phyloP scores from a whole-genome alignment of 495 filamentous ascomycete genomes.

The Bathelium albidoporum region DNA sequence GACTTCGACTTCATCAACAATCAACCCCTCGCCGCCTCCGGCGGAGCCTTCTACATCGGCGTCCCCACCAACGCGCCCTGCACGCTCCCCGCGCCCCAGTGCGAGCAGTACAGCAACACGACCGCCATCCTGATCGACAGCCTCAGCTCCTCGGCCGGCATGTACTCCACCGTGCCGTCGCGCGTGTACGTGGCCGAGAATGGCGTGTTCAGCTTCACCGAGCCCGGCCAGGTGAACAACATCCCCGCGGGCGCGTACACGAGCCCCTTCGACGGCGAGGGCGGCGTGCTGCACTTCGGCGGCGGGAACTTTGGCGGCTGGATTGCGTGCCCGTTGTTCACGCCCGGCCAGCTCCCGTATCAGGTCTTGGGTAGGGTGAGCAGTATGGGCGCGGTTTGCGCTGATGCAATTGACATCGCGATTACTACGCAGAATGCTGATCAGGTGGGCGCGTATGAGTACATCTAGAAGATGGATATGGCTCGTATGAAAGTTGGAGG shows the following conservation, averaged over 20 bases:
- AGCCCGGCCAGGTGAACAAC: neutral
- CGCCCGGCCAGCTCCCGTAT: neutral
- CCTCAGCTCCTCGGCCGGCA: constrained; percentile 1
- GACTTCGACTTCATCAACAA: constrained; percentile 3
- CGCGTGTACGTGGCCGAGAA: neutral
- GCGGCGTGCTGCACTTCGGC: constrained; percentile 3
- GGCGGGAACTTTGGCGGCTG: neutral
- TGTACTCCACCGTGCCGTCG: neutral
- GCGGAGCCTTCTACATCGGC: constrained; percentile 5
- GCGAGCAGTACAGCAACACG: constrained; percentile 5
- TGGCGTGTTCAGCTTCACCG: constrained; percentile 2
- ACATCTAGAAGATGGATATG: neutral
- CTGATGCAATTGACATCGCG: constrained; percentile 1
- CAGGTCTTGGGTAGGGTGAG: constrained; percentile 1
- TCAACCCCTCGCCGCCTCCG: constrained; percentile 1
- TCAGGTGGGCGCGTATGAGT: neutral
- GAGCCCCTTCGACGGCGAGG: neutral
- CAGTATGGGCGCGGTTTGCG: neutral
- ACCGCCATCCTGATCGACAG: neutral
- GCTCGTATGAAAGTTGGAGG: no score
- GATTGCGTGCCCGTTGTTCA: neutral
- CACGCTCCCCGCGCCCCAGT: constrained; percentile 2
- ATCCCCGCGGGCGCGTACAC: neutral
- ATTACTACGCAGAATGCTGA: neutral
- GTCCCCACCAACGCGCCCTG: constrained; percentile 4